phyloP scores from a whole-genome alignment of 2,329 filamentous ascomycete genomes.

The Phaeophleospora eucalypticola region DNA sequence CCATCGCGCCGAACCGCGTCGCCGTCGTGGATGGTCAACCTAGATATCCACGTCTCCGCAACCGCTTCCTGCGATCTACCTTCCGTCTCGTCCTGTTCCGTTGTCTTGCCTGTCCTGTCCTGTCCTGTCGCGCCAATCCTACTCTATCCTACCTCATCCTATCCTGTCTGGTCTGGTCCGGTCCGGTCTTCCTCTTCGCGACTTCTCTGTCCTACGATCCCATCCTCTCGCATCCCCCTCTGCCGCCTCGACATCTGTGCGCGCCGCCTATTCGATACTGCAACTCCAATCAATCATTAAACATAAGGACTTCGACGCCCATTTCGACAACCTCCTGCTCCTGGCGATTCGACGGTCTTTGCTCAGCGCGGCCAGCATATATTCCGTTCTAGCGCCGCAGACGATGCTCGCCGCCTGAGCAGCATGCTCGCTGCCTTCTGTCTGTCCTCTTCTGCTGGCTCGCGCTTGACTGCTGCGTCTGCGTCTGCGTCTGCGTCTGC shows the following conservation, averaged over 20 bases:
- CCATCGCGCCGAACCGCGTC: slow-evolving; percentile 6
- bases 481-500: not conserved
- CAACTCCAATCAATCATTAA: no score
- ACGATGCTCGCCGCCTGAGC: not conserved
- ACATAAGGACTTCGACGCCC: no score
- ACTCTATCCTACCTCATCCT: not conserved
- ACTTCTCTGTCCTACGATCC: no score
- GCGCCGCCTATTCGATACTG: no score
- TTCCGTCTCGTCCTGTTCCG: not conserved
- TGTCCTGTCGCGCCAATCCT: not conserved
- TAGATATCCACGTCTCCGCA: slow-evolving; percentile 13
- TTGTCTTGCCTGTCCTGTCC: not conserved
- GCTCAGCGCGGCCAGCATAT: not conserved
- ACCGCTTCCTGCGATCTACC: not conserved
- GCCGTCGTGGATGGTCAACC: slow-evolving; percentile 3
- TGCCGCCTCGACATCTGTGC: no score
- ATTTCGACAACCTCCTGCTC: no score
- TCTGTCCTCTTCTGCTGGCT: not conserved
- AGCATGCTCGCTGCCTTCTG: not conserved
- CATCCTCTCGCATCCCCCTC: no score
- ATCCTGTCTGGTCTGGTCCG: no score
- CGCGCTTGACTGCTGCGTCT: slow-evolving; percentile 3
- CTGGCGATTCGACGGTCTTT: no score
- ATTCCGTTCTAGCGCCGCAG: not conserved
- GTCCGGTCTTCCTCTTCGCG: no score